A percentile compares a stretch with the other conserved stretches of the same genome.
phyloP scores from a whole-genome alignment of 2,329 filamentous ascomycete species.

The Scedosporium dehoogii region DNA sequence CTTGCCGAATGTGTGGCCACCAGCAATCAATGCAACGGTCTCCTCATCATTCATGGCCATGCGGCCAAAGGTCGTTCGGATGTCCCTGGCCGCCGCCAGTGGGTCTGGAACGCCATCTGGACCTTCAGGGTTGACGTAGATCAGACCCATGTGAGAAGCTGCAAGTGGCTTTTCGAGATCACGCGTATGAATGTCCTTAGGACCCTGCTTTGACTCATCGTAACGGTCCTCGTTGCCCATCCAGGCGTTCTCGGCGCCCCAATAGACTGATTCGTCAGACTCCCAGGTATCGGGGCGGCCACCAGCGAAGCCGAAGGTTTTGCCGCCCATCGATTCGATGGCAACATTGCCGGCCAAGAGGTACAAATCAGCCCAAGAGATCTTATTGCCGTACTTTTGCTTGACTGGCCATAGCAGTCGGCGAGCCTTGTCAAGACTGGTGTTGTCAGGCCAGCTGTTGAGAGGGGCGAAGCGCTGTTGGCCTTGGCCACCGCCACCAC shows the following conservation, averaged over 20 bases:
- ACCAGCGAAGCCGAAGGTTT: constrained; percentile 63
- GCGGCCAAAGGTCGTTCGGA: constrained; percentile 63
- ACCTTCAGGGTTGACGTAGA: constrained; percentile 75
- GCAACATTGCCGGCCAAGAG: constrained; percentile 68
- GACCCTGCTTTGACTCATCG: constrained; percentile 28
- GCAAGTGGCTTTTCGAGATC: constrained; percentile 59
- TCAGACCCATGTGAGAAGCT: constrained; percentile 60
- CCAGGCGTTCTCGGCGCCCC: constrained; percentile 68
- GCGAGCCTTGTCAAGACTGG: constrained; percentile 68
- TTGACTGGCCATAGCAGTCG: constrained; percentile 74
- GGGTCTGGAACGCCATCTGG: constrained; percentile 65
- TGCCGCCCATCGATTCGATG: constrained; percentile 66
- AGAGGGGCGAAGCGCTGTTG: constrained; percentile 74
- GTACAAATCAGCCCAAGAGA: constrained; percentile 68
- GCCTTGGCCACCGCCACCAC: constrained; percentile 63
- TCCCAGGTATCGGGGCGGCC: constrained; percentile 66
- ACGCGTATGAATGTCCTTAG: constrained; percentile 43
- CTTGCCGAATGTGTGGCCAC: constrained; percentile 73
- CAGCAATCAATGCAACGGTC: constrained; percentile 69
- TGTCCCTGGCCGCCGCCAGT: constrained; percentile 58
- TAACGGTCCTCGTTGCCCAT: constrained; percentile 67
- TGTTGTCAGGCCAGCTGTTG: constrained; percentile 75
- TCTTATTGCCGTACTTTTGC: constrained; percentile 76
- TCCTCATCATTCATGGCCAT: constrained; percentile 82
- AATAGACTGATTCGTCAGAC: constrained; percentile 67